A percentile compares a stretch with the other conserved stretches of the same genome.
Conservation (phyloP, 108 stramenopile species). For the Discostella pseudostelligera region DNA sequence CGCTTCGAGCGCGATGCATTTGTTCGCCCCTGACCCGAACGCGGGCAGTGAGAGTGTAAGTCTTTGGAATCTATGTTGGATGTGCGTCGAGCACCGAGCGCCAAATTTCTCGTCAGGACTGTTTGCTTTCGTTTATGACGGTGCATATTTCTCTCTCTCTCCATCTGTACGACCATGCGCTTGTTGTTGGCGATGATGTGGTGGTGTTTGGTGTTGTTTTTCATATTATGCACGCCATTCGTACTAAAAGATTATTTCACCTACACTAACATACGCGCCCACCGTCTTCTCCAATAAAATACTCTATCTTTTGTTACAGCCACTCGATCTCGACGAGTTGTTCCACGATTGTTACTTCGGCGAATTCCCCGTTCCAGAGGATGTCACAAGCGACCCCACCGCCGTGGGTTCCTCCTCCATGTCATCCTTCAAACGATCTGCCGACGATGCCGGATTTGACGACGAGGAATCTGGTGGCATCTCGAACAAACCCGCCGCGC, state of each 20-base stretch:
- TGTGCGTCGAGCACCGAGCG: not conserved
- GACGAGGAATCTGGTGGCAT: constrained; percentile 17
- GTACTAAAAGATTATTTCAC: not conserved
- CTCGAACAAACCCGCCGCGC: constrained; percentile 38
- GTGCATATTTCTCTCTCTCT: not conserved
- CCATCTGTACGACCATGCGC: too few relatives aligned
- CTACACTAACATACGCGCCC: not conserved
- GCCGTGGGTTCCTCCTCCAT: constrained; percentile 16
- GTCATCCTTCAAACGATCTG: constrained; percentile 41
- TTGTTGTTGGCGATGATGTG: too few relatives aligned
- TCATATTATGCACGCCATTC: too few relatives aligned
- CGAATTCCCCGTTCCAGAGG: constrained; percentile 63
- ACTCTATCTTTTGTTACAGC: constrained; percentile 13
- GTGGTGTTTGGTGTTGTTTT: too few relatives aligned
- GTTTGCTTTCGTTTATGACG: too few relatives aligned
- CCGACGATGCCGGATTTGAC: constrained; percentile 41
- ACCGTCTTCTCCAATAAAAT: not conserved
- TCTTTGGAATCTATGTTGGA: not conserved
- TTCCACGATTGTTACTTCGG: constrained; percentile 86
- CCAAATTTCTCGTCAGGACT: not conserved
- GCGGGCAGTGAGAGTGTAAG: constrained; percentile 38
- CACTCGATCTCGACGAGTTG: constrained; percentile 82
- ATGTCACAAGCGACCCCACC: constrained; percentile 23
- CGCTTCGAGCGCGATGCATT: constrained; percentile 39
- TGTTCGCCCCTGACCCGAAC: constrained; percentile 45